phyloP scores from a whole-genome alignment of 177 flowering plant genomes.

The Vitis hybrid region DNA sequence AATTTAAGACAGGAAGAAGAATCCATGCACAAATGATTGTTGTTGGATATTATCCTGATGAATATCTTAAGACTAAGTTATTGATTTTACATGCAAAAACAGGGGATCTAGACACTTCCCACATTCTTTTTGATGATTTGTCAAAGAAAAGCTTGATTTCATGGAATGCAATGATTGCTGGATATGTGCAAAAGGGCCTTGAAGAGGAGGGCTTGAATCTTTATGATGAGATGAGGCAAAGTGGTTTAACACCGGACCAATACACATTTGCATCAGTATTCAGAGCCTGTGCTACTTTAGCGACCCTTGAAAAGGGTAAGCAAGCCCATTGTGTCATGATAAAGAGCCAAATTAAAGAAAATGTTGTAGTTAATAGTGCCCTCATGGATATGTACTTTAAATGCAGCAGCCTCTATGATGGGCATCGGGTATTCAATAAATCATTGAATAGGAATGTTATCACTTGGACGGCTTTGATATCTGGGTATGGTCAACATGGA shows the following conservation, averaged over 20 bases:
- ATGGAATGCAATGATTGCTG: conserved; percentile 82
- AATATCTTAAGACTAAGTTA: conserved; percentile 61
- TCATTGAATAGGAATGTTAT: conserved; percentile 58
- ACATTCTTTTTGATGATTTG: conserved; percentile 41
- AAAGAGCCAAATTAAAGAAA: conserved; percentile 48
- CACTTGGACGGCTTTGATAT: conserved; percentile 72
- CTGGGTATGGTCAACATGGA: conserved; percentile 78
- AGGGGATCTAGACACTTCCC: conserved; percentile 57
- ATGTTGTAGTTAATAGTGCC: conserved; percentile 75
- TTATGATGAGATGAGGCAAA: conserved; percentile 52
- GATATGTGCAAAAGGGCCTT: conserved; percentile 67
- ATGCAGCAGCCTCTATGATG: conserved; percentile 62
- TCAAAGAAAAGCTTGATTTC: conserved; percentile 42
- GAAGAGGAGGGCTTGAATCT: conserved; percentile 52
- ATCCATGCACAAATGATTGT: conserved; percentile 74
- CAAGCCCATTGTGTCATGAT: conserved; percentile 65
- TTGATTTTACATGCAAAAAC: conserved; percentile 66
- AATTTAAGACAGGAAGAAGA: conserved; percentile 48
- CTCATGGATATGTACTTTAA: conserved; percentile 90
- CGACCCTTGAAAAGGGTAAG: conserved; percentile 64
- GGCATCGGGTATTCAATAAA: conserved; percentile 50
- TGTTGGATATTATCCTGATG: conserved; percentile 51
- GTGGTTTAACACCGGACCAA: conserved; percentile 65
- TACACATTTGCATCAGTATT: conserved; percentile 82
- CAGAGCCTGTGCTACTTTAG: conserved; percentile 70